phyloP scores from a whole-genome alignment of 345 rosid species.

The Reutealis trisperma region DNA sequence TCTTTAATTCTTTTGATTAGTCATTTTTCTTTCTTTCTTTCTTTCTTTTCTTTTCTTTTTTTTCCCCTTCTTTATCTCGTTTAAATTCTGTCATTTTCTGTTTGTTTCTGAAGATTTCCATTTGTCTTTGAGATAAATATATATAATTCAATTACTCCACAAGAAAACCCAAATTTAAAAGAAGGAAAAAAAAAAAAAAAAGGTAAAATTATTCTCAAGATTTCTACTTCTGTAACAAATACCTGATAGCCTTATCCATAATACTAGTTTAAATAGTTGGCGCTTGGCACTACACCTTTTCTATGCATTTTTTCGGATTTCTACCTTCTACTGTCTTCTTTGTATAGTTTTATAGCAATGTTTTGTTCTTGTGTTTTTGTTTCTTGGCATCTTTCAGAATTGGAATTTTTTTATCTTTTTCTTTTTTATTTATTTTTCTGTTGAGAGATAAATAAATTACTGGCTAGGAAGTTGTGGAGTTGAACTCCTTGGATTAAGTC shows the following conservation, averaged over 20 bases:
- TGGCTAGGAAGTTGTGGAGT: slow-evolving; percentile 16
- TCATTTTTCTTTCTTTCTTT: neutral
- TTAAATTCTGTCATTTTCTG: slow-evolving; percentile 4
- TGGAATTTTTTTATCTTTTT: slow-evolving; percentile 4
- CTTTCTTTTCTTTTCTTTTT: neutral
- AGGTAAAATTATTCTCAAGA: neutral
- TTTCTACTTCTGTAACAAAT: slow-evolving; percentile 13
- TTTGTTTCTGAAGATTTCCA: slow-evolving; percentile 18
- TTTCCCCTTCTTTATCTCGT: slow-evolving; percentile 2
- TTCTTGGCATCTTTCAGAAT: slow-evolving; percentile 25
- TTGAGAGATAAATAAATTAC: neutral
- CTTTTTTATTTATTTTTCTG: slow-evolving; percentile 2
- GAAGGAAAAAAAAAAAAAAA: too few relatives aligned
- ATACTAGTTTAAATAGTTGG: slow-evolving; percentile 3
- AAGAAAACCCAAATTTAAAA: neutral
- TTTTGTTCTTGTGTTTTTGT: slow-evolving; percentile 29
- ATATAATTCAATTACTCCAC: neutral
- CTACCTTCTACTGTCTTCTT: slow-evolving; percentile 21
- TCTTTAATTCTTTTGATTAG: neutral
- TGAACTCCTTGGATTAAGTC: slow-evolving; percentile 58
- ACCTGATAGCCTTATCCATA: slow-evolving; percentile 30
- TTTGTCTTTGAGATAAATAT: neutral
- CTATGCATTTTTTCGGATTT: neutral
- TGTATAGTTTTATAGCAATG: slow-evolving; percentile 9
- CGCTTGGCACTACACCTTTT: slow-evolving; percentile 13